Evolutionary conservation across 2,329 filamentous ascomycete species (phyloP).

Genomic region (Xylaria sp.): DNA sequence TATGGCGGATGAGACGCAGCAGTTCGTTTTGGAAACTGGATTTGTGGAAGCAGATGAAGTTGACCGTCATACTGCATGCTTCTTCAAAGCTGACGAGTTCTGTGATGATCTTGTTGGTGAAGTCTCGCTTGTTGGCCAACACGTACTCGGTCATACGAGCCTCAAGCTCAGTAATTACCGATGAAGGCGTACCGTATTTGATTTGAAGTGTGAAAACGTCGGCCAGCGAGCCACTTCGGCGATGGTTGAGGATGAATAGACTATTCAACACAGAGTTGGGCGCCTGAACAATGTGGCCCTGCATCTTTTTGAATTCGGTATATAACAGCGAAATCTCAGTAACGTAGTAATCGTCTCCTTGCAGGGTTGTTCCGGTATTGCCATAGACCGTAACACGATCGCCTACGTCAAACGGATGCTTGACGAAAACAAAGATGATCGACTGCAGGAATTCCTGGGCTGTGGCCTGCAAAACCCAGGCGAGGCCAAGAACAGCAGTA

Average conservation of each 20-base stretch:
- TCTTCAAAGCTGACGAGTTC: conserved; percentile 84
- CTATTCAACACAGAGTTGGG: conserved; percentile 94
- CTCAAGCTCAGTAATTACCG: conserved; percentile 83
- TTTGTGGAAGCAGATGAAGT: conserved; percentile 98
- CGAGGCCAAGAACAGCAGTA: conserved; percentile 86
- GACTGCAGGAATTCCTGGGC: conserved; percentile 96
- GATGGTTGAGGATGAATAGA: conserved; percentile 94
- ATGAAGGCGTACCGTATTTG: conserved; percentile 87
- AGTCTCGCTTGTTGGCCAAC: conserved; percentile 86
- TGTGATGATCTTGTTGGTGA: conserved; percentile 85
- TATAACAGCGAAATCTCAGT: conserved; percentile 93
- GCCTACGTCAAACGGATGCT: conserved; percentile 96
- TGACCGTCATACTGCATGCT: conserved; percentile 86
- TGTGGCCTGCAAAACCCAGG: conserved; percentile 92
- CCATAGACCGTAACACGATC: conserved; percentile 93
- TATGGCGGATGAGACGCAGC: conserved; percentile 86
- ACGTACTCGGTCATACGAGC: conserved; percentile 86
- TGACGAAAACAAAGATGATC: conserved; percentile 94
- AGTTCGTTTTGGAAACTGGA: conserved; percentile 96
- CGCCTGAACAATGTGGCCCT: conserved; percentile 94
- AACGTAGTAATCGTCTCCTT: conserved; percentile 94
- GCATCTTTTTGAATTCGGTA: conserved; percentile 99
- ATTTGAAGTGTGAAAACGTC: conserved; percentile 86
- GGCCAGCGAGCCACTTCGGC: conserved; percentile 86
- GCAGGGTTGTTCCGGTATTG: conserved; percentile 80